A percentile compares a stretch with the other conserved stretches of the same genome.
Conservation (phyloP, 148 eudicot genomes). For the Heliosperma pusillum region DNA sequence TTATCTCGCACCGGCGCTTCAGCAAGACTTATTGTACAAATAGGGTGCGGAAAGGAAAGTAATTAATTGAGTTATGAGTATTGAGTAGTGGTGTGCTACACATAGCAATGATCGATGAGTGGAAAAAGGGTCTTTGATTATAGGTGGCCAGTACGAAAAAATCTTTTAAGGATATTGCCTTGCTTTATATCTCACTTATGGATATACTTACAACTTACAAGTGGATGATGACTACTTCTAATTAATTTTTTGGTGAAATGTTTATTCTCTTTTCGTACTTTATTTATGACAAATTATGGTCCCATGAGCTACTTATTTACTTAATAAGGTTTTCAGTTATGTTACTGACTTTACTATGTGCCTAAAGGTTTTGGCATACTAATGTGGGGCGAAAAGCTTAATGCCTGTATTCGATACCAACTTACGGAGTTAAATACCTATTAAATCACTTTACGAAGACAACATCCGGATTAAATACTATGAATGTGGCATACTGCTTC, state of each 20-base stretch:
- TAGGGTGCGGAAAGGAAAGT: too few species aligned
- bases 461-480: too few species aligned
- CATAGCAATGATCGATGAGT: not conserved
- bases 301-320: not conserved
- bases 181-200: conserved; percentile 9
- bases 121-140: not conserved
- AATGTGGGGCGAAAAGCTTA: too few species aligned
- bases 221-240: not conserved
- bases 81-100: too few species aligned
- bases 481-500: too few species aligned
- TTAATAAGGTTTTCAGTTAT: not conserved
- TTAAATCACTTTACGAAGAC: too few species aligned
- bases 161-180: not conserved
- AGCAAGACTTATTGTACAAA: too few species aligned
- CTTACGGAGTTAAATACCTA: too few species aligned
- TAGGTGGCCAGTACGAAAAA: conserved; percentile 2
- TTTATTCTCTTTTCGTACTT: not conserved
- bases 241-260: not conserved
- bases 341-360: conserved; percentile 12
- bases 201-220: conserved; percentile 15
- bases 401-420: too few species aligned
- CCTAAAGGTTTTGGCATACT: too few species aligned
- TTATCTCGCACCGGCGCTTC: too few species aligned
- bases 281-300: not conserved
- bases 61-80: too few species aligned